A percentile compares a stretch with the other conserved stretches of the same genome.
Evolutionary conservation across 2,329 filamentous ascomycete species (phyloP).

Genomic region (Oidium heveae): DNA sequence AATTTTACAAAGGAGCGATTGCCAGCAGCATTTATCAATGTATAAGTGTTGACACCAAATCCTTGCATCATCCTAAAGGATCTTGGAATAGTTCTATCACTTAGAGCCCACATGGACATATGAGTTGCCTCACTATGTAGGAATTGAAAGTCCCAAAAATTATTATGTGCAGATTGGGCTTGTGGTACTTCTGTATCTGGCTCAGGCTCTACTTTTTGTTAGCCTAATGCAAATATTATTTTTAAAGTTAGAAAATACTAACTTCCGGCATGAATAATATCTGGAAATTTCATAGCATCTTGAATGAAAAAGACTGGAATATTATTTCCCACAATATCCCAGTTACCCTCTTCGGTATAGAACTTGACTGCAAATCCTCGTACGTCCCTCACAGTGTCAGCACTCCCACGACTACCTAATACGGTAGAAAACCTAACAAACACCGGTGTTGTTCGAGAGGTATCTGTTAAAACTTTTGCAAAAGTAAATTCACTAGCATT

Average conservation of each 20-base stretch:
- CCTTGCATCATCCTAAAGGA: constrained; percentile 71
- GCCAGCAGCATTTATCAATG: constrained; percentile 39
- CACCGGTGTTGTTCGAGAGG: constrained; percentile 36
- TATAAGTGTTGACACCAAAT: constrained; percentile 62
- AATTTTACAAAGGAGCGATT: constrained; percentile 56
- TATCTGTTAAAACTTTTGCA: constrained; percentile 42
- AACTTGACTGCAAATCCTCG: constrained; percentile 58
- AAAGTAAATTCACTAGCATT: constrained; percentile 35
- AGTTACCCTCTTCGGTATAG: constrained; percentile 56
- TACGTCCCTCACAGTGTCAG: constrained; percentile 64
- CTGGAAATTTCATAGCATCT: constrained; percentile 49
- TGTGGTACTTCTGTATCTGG: constrained; percentile 47
- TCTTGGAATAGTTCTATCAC: constrained; percentile 45
- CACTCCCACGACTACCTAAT: constrained; percentile 46
- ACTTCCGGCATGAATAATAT: constrained; percentile 27
- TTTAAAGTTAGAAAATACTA: constrained; percentile 2
- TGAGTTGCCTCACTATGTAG: constrained; percentile 47
- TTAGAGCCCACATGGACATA: constrained; percentile 62
- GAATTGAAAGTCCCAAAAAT: constrained; percentile 52
- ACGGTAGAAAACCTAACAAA: constrained; percentile 61
- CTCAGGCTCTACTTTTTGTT: constrained; percentile 33
- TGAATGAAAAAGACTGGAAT: constrained; percentile 57
- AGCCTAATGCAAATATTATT: constrained; percentile 15
- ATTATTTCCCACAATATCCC: constrained; percentile 51
- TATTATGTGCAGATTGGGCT: constrained; percentile 45